Evolutionary conservation across 2,329 filamentous ascomycete genomes (phyloP), one percentile per base, ranked within the genome.

Genomic region (Eutypa lata): DNA sequence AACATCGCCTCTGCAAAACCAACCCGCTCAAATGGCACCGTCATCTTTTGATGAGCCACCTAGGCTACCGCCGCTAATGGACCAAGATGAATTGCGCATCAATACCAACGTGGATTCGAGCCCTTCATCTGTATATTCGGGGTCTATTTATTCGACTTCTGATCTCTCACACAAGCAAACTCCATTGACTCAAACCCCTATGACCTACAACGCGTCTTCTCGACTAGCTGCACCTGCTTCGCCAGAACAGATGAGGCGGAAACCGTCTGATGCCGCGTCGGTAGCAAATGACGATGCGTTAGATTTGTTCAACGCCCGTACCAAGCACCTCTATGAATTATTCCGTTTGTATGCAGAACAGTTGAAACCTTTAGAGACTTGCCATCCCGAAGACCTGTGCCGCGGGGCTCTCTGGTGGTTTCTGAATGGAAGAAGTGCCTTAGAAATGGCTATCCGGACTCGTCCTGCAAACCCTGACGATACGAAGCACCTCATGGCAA

Each of bases 401-500:
- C 81, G 89, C 53, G 87, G 86, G 22, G 86, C 84, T 3, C 75
- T 90, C 1, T 97, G 92, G 92, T 97, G 92, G 92, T 95, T 96
- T 64, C 67, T 96, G 45, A 88, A 84, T 60, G 92, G 91, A 19
- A 86, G 91, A 56, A 83, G 86, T 64, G 84, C 86, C 10, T 77
- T 96, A 49, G 92, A 96, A 68, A 71, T 74, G 13, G 77, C 87
- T 38, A 85, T 95, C 46, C 81, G 90, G 55, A 85, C 83, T 49
- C 80, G 83, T 7, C 79, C 86, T 28, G 72, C 75, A 35, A 76
- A 71, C 42, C 75, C 80, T 4, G 79, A 84, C 55, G 74, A 83
- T 59, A 74, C 78, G 65, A 73, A 79, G 61, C 79, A 76, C 57
- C 76, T 83, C 57, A 74, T 80, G 57, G 69, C 82, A 56, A 76